Percentiles rank a stretch among this genome's conserved stretches.
Conservation (phyloP, 805 yeast genomes). For the Ogataea chonburiensis region DNA sequence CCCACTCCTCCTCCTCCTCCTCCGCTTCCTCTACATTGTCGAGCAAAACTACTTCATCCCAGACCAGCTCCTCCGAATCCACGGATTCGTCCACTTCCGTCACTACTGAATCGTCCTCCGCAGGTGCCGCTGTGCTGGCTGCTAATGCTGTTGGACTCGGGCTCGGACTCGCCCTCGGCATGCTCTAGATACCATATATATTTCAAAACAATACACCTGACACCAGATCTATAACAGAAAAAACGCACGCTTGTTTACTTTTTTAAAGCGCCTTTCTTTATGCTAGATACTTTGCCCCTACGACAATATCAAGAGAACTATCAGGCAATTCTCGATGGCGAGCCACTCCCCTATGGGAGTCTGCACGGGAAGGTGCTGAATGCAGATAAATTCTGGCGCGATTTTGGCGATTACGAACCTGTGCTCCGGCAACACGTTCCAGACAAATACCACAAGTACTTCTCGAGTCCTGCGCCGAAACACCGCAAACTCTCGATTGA, state of each 20-base stretch:
- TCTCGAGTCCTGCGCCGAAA: slow-evolving; percentile 14
- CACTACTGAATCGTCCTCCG: slow-evolving; percentile 22
- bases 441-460: slow-evolving; percentile 26
- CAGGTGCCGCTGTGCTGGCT: slow-evolving; percentile 25
- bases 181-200: slow-evolving; percentile 11
- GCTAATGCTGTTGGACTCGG: slow-evolving; percentile 31
- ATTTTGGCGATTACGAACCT: slow-evolving; percentile 31
- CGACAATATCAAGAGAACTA: slow-evolving; percentile 31
- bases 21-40: slow-evolving; percentile 18
- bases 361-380: slow-evolving; percentile 29
- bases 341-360: slow-evolving; percentile 32
- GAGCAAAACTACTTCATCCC: slow-evolving; percentile 12
- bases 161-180: slow-evolving; percentile 19
- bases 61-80: slow-evolving; percentile 13
- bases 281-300: slow-evolving; percentile 32
- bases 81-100: slow-evolving; percentile 17
- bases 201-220: slow-evolving; percentile 5
- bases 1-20: slow-evolving; percentile 14
- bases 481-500: slow-evolving; percentile 3
- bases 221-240: slow-evolving; percentile 6
- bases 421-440: slow-evolving; percentile 32
- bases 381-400: slow-evolving; percentile 22
- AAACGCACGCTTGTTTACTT: slow-evolving; percentile 7
- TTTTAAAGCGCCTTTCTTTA: slow-evolving; percentile 14
- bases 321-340: slow-evolving; percentile 25